Evolutionary conservation across 2,329 filamentous ascomycete species (phyloP).

Genomic region (Chaetoscypha palmicola): DNA sequence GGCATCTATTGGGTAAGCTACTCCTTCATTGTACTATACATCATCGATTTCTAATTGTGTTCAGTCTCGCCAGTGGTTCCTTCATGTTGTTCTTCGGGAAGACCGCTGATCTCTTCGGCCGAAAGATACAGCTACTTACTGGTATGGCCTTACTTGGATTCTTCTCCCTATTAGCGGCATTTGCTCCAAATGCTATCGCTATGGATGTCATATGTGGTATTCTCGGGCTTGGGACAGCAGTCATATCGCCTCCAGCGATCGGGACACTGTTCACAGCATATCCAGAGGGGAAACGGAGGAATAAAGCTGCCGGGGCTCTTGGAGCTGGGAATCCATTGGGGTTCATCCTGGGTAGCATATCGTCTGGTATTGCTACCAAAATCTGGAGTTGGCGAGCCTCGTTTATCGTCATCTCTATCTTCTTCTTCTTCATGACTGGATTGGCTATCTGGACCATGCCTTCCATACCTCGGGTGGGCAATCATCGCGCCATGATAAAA

Average conservation of each 20-base stretch:
- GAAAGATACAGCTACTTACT: conserved; percentile 51
- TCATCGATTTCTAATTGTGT: conserved; percentile 4
- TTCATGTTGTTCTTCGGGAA: conserved; percentile 61
- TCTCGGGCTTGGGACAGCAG: conserved; percentile 57
- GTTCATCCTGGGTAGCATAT: conserved; percentile 42
- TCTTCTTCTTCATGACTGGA: conserved; percentile 53
- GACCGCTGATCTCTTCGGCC: conserved; percentile 59
- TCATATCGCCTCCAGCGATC: conserved; percentile 56
- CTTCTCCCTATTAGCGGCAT: conserved; percentile 51
- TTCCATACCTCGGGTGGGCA: conserved; percentile 38
- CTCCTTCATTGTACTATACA: neutral
- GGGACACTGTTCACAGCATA: conserved; percentile 59
- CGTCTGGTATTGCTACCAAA: conserved; percentile 54
- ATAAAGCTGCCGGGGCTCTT: conserved; percentile 58
- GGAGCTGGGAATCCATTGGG: conserved; percentile 36
- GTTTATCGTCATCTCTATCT: conserved; percentile 55
- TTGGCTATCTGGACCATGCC: conserved; percentile 57
- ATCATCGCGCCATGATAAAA: conserved; percentile 4
- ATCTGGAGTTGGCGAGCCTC: conserved; percentile 57
- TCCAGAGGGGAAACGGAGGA: conserved; percentile 50
- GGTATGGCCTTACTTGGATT: conserved; percentile 54
- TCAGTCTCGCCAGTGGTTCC: conserved; percentile 52
- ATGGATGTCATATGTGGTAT: conserved; percentile 58
- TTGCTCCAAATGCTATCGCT: conserved; percentile 49
- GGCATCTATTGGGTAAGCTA: conserved; percentile 47